Evolutionary conservation across 306 rosid genomes (phyloP), one percentile per base, ranked within the genome.

Genomic region (Alnus glutinosa): DNA sequence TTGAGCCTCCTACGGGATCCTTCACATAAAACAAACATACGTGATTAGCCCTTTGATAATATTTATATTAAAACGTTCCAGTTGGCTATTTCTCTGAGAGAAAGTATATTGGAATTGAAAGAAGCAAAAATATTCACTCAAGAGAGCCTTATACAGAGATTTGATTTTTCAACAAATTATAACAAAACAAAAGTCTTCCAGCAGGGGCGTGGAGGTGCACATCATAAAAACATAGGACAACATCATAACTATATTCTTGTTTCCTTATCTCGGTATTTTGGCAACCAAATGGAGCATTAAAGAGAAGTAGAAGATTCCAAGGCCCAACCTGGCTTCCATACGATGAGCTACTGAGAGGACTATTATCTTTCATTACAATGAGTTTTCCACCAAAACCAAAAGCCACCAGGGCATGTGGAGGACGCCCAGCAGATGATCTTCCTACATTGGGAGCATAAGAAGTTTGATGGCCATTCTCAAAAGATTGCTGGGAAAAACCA

Each of bases 301-400:
- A 83, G 51, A 46, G 76, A 77, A 85, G 42, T 63, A 71, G 66
- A 81, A 80, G 64, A 77, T 74, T 78, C 67, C 71, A 62, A 71
- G 83, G 78, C 73, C 88, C 78, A 83, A 94, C 97, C 97, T 90
- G 97, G 81, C 85, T 84, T 77, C 91, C 94, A 77, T 79, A 87
- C 2, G 89, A 82, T 62, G 91, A 83, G 84, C 85, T 87, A 14
- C 82, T 80, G 81, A 81, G 57, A 36, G 74, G 71, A 83, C 87
- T 86, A 66, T 77, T 81, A 78, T 88, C 91, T 75, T 94, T 92
- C 98, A 88, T 88, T 80, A 94, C 70, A 42, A 94, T 66, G 84
- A 94, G 98, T 81, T 92, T 94, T 76, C 98, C 97, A n/a, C 98
- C 98, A 85, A 94, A 94, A 28, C 98, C 97, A 32, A 94, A 94